Base-by-base conservation (phyloP, 495 filamentous ascomycete genomes). In the Annulohypoxylon moriforme region DNA sequence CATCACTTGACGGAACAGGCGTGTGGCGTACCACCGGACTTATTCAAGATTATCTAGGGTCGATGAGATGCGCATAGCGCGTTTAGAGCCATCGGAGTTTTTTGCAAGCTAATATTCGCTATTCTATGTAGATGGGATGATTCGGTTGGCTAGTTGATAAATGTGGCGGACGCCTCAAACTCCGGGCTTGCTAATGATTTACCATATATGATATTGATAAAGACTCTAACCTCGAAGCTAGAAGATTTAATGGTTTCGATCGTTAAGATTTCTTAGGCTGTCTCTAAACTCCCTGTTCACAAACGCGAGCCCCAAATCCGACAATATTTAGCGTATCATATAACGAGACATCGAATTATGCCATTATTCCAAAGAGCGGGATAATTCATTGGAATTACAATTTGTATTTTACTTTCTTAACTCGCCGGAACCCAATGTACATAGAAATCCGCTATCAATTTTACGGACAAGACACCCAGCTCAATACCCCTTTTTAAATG, bases 371-470 rank as follows among this genome's bases (percentile, higher is more conserved):
- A 42, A 29, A 6, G 11, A 55, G 14, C 4, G 20, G 6, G n/a
- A 55, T 9, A 9, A 6, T 31, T 53, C 11, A 13, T 38, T 46
- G 29, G 34, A 44, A 44, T 33, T 64, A 67, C 65, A 69, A 64
- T 67, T 62, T 59, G 38, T 55, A 31, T 49, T 70, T 63, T 64
- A 16, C 40, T 56, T 62, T 59, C 64, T 66, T 75, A 53, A 73
- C 67, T 72, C 56, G 65, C 25, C 36, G 64, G 16, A 25, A 25
- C 49, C 40, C 33, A 50, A 3, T 60, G 44, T 53, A 46, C 47
- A 55, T 69, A 40, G 42, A 25, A 49, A 25, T 44, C 44, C 49
- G 18, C 55, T 27, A 10, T 47, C 33, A 38, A 40, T 29, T 63
- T 11, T 64, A 57, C 57, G 65, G 36, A 40, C 64, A 16, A 52